Conservation (phyloP, 352 stramenopile species). For the Pythium inflatum region DNA sequence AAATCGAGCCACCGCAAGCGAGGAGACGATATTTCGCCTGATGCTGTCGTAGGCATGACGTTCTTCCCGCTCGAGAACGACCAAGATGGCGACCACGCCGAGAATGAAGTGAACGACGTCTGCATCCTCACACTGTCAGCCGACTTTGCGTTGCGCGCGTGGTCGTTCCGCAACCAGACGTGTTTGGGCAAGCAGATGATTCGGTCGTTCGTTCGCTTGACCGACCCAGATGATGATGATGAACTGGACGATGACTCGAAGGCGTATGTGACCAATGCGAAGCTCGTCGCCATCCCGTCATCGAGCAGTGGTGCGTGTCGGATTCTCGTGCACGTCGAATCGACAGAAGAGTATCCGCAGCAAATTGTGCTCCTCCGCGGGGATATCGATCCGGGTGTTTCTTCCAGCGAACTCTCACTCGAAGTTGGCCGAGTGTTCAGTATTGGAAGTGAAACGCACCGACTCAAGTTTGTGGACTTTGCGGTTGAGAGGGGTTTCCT, state of each 20-base stretch:
- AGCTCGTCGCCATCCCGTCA: slow-evolving; percentile 58
- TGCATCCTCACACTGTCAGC: slow-evolving; percentile 72
- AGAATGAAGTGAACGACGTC: slow-evolving; percentile 57
- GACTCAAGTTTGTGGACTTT: slow-evolving; percentile 76
- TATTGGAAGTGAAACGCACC: slow-evolving; percentile 37
- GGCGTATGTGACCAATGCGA: slow-evolving; percentile 54
- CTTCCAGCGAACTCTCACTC: slow-evolving; percentile 46
- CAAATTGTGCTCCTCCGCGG: slow-evolving; percentile 68
- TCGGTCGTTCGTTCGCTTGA: slow-evolving; percentile 37
- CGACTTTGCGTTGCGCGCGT: slow-evolving; percentile 66
- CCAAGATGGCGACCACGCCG: slow-evolving; percentile 47
- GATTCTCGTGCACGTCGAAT: slow-evolving; percentile 70
- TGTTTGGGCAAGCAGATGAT: slow-evolving; percentile 71
- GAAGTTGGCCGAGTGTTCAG: slow-evolving; percentile 63
- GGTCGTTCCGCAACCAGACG: slow-evolving; percentile 69
- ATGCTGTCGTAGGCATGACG: slow-evolving; percentile 59
- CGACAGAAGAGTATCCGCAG: slow-evolving; percentile 51
- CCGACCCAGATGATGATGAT: slow-evolving; percentile 38
- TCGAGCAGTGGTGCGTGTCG: slow-evolving; percentile 65
- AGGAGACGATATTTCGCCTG: slow-evolving; percentile 36
- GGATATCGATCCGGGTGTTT: slow-evolving; percentile 40
- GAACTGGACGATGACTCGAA: slow-evolving; percentile 33
- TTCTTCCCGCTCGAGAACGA: slow-evolving; percentile 63
- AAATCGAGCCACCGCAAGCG: slow-evolving; percentile 49
- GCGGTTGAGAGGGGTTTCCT: slow-evolving; percentile 66